These are phyloP conservation scores for Candida dubliniensis DNA, from an alignment of 1,139 yeast species.

Conservation along the genomic window DNA sequence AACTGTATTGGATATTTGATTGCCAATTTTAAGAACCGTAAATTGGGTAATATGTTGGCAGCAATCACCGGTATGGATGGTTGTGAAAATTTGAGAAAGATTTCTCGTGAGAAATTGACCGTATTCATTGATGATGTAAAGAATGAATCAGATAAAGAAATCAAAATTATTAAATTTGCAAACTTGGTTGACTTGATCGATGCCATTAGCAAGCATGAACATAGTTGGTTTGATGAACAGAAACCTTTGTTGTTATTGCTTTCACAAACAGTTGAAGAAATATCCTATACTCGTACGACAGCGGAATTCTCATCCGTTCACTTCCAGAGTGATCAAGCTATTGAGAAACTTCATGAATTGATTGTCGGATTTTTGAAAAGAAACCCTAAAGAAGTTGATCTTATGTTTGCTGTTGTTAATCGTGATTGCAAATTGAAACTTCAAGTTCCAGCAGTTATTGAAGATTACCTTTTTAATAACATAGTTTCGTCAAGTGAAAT, in stretches of 20 bases:
- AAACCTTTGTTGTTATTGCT: constrained; percentile 49
- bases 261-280: constrained; percentile 45
- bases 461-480: constrained; percentile 56
- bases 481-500: constrained; percentile 55
- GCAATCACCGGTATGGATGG: constrained; percentile 61
- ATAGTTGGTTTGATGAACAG: constrained; percentile 62
- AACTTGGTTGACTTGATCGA: constrained; percentile 67
- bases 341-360: constrained; percentile 58
- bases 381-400: constrained; percentile 29
- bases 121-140: constrained; percentile 37
- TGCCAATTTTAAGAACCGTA: constrained; percentile 65
- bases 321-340: constrained; percentile 73
- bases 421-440: constrained; percentile 47
- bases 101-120: constrained; percentile 53
- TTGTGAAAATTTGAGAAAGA: constrained; percentile 56
- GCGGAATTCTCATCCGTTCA: constrained; percentile 61
- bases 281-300: constrained; percentile 42
- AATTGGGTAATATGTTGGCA: constrained; percentile 65
- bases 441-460: constrained; percentile 49
- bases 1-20: constrained; percentile 74
- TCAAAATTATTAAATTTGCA: constrained; percentile 63
- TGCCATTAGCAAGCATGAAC: constrained; percentile 53
- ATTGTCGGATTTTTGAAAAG: constrained; percentile 49
- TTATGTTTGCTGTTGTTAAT: constrained; percentile 51
- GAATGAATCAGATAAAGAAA: constrained; percentile 51